Evolutionary conservation across 2,329 filamentous ascomycete genomes (phyloP).

Genomic region (Cercospora zeae-maydis): DNA sequence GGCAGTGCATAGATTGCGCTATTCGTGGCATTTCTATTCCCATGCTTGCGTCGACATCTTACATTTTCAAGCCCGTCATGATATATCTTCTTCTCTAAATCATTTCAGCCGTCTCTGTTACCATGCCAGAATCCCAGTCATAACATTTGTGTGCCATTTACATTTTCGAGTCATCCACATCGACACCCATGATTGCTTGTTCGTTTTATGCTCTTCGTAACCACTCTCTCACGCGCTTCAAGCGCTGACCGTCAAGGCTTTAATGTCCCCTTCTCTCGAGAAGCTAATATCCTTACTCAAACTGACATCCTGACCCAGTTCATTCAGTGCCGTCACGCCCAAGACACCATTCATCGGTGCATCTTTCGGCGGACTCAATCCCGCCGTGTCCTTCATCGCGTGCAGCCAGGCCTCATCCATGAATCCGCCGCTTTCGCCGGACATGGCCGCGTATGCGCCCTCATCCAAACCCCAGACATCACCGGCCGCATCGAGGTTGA

Average conservation of each 20-base stretch:
- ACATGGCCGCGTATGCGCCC: slow-evolving; percentile 34
- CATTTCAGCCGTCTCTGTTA: neutral
- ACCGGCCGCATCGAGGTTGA: slow-evolving; percentile 38
- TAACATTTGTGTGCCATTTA: neutral
- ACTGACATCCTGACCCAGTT: slow-evolving; percentile 9
- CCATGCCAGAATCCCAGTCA: neutral
- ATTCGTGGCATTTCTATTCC: too few species aligned
- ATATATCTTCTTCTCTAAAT: too few species aligned
- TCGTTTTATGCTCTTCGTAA: neutral
- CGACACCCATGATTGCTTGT: neutral
- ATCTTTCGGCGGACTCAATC: slow-evolving; percentile 7
- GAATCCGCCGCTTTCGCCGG: slow-evolving; percentile 34
- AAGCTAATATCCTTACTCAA: slow-evolving; percentile 7
- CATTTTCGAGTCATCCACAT: neutral
- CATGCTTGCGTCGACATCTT: too few species aligned
- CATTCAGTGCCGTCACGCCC: slow-evolving; percentile 4
- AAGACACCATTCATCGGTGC: slow-evolving; percentile 14
- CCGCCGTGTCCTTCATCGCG: slow-evolving; percentile 29
- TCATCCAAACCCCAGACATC: slow-evolving; percentile 36
- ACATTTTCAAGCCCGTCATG: too few species aligned
- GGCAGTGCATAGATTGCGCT: too few species aligned
- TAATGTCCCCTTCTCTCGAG: slow-evolving; percentile 9
- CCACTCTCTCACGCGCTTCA: neutral
- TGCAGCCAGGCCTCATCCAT: slow-evolving; percentile 39
- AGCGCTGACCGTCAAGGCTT: slow-evolving; percentile 5